phyloP scores from a whole-genome alignment of 1,284 basidiomycete genomes.

The Cerioporus squamosus region DNA sequence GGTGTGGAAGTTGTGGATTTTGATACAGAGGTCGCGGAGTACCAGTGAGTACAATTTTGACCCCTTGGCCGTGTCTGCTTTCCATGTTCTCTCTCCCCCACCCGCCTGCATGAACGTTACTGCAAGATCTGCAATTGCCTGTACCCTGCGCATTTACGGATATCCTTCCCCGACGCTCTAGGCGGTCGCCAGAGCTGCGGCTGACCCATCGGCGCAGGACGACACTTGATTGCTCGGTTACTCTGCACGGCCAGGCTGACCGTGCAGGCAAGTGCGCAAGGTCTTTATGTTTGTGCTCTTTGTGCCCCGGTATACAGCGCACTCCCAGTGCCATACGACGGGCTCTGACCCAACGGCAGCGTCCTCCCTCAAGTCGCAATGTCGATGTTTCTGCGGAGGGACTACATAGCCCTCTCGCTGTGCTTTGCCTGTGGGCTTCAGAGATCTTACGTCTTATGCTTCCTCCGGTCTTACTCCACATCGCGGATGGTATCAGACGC shows the following conservation, averaged over 20 bases:
- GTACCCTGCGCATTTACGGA: too few species aligned
- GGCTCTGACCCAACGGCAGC: too few species aligned
- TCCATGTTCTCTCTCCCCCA: conserved; percentile 4
- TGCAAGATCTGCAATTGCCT: too few species aligned
- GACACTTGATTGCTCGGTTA: not conserved
- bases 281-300: too few species aligned
- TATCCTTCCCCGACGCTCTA: not conserved
- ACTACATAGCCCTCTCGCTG: too few species aligned
- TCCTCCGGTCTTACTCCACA: conserved; percentile 5
- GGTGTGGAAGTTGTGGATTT: conserved; percentile 81
- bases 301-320: too few species aligned
- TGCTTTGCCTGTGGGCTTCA: not conserved
- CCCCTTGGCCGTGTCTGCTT: conserved; percentile 1
- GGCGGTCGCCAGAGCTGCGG: not conserved
- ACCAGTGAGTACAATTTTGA: conserved; percentile 59
- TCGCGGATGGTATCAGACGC: conserved; percentile 10
- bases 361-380: too few species aligned
- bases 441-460: conserved; percentile 8
- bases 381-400: too few species aligned
- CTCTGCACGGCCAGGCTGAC: not conserved
- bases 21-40: conserved; percentile 78
- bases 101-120: not conserved
- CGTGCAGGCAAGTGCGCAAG: not conserved
- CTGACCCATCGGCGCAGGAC: not conserved
- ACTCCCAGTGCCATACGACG: too few species aligned